These are phyloP conservation scores for Diplodia corticola DNA, from an alignment of 2,329 filamentous ascomycete species.

Conservation along the genomic window DNA sequence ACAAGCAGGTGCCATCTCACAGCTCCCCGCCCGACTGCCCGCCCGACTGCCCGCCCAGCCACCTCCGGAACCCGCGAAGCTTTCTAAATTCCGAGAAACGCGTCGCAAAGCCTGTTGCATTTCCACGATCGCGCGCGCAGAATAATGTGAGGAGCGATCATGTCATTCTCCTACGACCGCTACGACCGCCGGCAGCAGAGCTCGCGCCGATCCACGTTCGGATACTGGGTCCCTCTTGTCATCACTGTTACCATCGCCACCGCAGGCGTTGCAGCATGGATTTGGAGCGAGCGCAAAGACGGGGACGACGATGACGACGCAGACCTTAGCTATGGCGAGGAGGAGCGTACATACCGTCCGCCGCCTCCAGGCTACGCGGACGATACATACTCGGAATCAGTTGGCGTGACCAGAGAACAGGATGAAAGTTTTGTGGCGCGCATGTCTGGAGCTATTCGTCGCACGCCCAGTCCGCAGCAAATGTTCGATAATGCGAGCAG, in stretches of 20 bases:
- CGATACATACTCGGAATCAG: conserved; percentile 14
- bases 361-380: conserved; percentile 32
- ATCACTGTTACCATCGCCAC: conserved; percentile 86
- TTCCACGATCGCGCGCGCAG: not conserved
- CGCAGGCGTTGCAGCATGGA: conserved; percentile 83
- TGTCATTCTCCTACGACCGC: conserved; percentile 58
- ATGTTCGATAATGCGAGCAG: conserved; percentile 81
- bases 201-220: conserved; percentile 58
- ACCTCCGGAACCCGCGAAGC: not conserved
- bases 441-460: conserved; percentile 76
- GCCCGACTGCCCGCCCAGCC: conserved; percentile 20
- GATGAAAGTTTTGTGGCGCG: conserved; percentile 67
- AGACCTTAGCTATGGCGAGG: conserved; percentile 27
- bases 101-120: not conserved
- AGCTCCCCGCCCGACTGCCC: no score
- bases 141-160: conserved; percentile 26
- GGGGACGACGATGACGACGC: conserved; percentile 56
- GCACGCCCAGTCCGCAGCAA: conserved; percentile 84
- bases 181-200: conserved; percentile 56
- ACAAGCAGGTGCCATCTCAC: conserved; percentile 7
- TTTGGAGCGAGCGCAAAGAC: conserved; percentile 84
- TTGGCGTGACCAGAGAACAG: conserved; percentile 27
- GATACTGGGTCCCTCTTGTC: conserved; percentile 87
- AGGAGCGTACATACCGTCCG: not conserved
- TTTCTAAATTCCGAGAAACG: not conserved